Evolutionary conservation across 2,329 filamentous ascomycete genomes (phyloP).

Genomic region (Furcasterigmium furcatum): DNA sequence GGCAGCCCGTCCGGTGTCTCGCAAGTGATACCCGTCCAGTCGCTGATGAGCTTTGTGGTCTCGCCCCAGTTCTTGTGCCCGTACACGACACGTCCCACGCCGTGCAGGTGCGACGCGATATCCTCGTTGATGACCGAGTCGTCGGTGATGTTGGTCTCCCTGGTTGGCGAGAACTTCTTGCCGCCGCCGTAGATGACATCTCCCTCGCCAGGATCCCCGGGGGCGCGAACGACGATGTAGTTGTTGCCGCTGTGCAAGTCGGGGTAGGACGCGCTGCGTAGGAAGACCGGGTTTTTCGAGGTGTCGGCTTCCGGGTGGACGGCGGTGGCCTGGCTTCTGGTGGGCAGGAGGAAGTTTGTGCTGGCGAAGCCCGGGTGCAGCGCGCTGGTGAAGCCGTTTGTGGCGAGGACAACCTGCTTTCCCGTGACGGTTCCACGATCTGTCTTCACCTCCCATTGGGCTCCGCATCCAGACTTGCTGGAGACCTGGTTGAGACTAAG

Average conservation of each 20-base stretch:
- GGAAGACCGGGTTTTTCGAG: slow-evolving; percentile 15
- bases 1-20: slow-evolving; percentile 49
- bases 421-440: slow-evolving; percentile 36
- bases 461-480: slow-evolving; percentile 9
- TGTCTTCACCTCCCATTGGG: slow-evolving; percentile 37
- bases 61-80: slow-evolving; percentile 44
- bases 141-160: slow-evolving; percentile 34
- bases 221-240: slow-evolving; percentile 27
- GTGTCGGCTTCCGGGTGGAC: slow-evolving; percentile 25
- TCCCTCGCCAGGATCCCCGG: slow-evolving; percentile 17
- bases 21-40: slow-evolving; percentile 56
- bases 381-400: slow-evolving; percentile 49
- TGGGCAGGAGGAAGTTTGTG: slow-evolving; percentile 38
- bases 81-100: slow-evolving; percentile 24
- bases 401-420: slow-evolving; percentile 44
- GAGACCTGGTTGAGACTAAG: slow-evolving; percentile 9
- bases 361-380: slow-evolving; percentile 40
- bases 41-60: slow-evolving; percentile 33
- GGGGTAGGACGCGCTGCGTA: slow-evolving; percentile 15
- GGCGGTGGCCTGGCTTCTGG: slow-evolving; percentile 47
- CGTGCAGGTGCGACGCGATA: slow-evolving; percentile 43
- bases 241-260: slow-evolving; percentile 26
- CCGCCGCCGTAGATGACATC: slow-evolving; percentile 24
- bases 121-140: slow-evolving; percentile 46
- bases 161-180: slow-evolving; percentile 18